phyloP scores from a whole-genome alignment of 352 stramenopile species.

The Pythium graminicola region DNA sequence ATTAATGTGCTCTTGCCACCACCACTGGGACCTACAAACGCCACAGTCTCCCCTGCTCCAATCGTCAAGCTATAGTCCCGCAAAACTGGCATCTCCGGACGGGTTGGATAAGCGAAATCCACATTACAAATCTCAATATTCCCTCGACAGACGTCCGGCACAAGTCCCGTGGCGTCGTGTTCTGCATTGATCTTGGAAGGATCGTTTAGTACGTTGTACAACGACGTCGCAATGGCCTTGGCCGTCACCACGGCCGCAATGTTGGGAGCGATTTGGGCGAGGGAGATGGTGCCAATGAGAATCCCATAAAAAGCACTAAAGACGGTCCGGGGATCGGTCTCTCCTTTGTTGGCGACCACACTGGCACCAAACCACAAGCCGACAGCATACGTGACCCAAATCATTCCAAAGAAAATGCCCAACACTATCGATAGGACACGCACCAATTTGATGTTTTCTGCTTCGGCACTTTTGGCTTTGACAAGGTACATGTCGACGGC shows the following conservation, averaged over 20 bases:
- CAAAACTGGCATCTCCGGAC: conserved; percentile 26
- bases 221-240: conserved; percentile 20
- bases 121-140: conserved; percentile 41
- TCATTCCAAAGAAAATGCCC: conserved; percentile 25
- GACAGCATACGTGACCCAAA: conserved; percentile 25
- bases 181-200: conserved; percentile 33
- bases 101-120: conserved; percentile 57
- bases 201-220: conserved; percentile 34
- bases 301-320: conserved; percentile 34
- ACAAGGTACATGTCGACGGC: conserved; percentile 25
- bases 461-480: conserved; percentile 25
- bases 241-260: conserved; percentile 26
- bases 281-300: conserved; percentile 28
- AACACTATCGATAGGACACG: conserved; percentile 23
- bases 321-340: conserved; percentile 24
- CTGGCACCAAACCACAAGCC: conserved; percentile 31
- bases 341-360: conserved; percentile 23
- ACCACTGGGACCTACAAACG: conserved; percentile 72
- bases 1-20: conserved; percentile 78
- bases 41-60: conserved; percentile 55
- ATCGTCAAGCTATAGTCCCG: conserved; percentile 22
- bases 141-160: conserved; percentile 31
- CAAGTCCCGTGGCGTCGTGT: conserved; percentile 8
- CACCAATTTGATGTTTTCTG: conserved; percentile 27
- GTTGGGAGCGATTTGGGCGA: conserved; percentile 32